These are phyloP conservation scores for Blastobotrys robertii DNA, from an alignment of 805 yeast species.

Conservation along the genomic window DNA sequence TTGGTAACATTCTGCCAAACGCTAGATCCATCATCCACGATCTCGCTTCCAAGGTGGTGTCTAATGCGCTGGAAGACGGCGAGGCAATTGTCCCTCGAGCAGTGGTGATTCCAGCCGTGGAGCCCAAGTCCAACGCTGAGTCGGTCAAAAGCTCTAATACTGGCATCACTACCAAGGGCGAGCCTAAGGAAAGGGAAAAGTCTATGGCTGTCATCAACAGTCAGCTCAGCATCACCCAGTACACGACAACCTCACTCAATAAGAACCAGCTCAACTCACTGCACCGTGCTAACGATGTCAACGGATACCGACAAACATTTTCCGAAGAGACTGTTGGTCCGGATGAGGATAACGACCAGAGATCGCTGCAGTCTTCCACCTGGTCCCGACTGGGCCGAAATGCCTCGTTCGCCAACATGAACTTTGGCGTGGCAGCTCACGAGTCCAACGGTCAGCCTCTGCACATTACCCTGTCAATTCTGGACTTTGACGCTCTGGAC, in stretches of 20 bases:
- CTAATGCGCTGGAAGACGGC: constrained; percentile 9
- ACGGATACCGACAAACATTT: constrained; percentile 1
- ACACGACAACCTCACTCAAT: background rate
- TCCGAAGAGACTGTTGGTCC: background rate
- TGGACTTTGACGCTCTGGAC: constrained; percentile 25
- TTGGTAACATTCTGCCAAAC: constrained; percentile 9
- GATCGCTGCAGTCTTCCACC: constrained; percentile 3
- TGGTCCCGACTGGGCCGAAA: constrained; percentile 10
- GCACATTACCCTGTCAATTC: constrained; percentile 8
- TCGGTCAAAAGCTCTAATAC: background rate
- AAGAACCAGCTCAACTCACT: background rate
- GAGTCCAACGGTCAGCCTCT: constrained; percentile 1
- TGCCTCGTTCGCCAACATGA: constrained; percentile 1
- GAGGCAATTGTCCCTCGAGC: constrained; percentile 17
- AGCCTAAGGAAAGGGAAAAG: too few relatives aligned
- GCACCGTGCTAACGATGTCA: background rate
- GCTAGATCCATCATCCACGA: constrained; percentile 14
- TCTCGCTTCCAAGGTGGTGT: constrained; percentile 12
- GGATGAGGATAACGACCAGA: background rate
- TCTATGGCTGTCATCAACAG: too few relatives aligned
- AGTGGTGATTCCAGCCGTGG: constrained; percentile 8
- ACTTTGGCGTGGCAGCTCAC: background rate
- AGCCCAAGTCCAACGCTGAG: background rate
- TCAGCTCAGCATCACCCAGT: background rate
- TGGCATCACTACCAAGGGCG: background rate